Base-by-base conservation (phyloP, 164 flowering plant genomes). In the Stephania yunnanensis region DNA sequence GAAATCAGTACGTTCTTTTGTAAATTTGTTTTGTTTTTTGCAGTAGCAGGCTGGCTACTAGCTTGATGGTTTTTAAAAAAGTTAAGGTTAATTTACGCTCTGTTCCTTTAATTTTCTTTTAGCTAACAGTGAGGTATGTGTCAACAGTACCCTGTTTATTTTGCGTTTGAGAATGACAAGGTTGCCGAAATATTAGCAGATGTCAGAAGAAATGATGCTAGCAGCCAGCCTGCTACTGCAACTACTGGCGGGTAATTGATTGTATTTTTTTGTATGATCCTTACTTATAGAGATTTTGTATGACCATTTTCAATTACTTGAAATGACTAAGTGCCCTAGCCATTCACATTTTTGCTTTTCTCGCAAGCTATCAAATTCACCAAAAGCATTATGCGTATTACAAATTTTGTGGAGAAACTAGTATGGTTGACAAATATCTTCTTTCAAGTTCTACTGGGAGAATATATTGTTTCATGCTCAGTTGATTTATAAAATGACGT, bases 131-230 rank as follows among this genome's bases (percentile, higher is more conserved):
- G 31, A 31, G 0, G 68, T 63, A 42, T 42, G 30, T 73, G 44
- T 83, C 70, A 82, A 46, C 95, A 95, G 98, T 96, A 91, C 86
- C 98, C 99, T 15, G 99, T 96, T 17, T 96, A 96, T 78, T 96
- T 96, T 85, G 95, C 97, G 70, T 92, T 86, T 86, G 98, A 94
- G 85, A 89, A 89, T 85, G 92, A 87, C 29, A 80, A 86, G 75
- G 76, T 92, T 73, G 82, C 89, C 82, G 90, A 89, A 78, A 87
- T 94, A 20, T 83, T 96, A 82, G 87, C 87, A 72, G 97, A 92
- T 79, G 82, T 96, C 78, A 87, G 89, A 86, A 88, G 75, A 79
- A 91, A 83, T 83, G 98, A 96, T 86, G 94, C 89, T 67, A 78
- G 83, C 76, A 97, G 97, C 74, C 99, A 92, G 84, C 92, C 93